Conservation (phyloP, 2,329 filamentous ascomycete species). For the Fusarium papillatum region DNA sequence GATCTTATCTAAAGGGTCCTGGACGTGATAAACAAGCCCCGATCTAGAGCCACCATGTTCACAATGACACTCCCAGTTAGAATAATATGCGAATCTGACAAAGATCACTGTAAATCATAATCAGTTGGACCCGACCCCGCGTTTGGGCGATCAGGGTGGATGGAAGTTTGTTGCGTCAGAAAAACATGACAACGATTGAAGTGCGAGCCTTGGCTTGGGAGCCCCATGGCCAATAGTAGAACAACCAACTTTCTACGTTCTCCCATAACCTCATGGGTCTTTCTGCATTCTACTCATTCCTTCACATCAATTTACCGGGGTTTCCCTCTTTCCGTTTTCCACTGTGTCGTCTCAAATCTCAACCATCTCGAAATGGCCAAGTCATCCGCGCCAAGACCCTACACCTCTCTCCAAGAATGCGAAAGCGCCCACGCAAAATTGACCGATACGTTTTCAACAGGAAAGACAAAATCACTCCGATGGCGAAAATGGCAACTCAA, state of each 20-base stretch:
- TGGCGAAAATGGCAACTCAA: constrained; percentile 58
- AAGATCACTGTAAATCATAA: not conserved
- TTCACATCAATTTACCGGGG: not conserved
- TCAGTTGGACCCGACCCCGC: not conserved
- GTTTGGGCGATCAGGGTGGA: not conserved
- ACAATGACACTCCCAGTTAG: not conserved
- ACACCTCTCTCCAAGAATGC: not conserved
- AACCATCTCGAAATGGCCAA: not conserved
- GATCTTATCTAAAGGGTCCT: not conserved
- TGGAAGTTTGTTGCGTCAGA: not conserved
- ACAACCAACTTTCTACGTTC: not conserved
- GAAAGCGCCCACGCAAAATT: not conserved
- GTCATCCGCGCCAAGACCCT: not conserved
- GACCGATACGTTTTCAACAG: constrained; percentile 15
- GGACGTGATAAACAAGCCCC: not conserved
- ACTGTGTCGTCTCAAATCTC: not conserved
- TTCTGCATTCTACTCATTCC: not conserved
- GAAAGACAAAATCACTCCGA: constrained; percentile 50
- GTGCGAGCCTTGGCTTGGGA: not conserved
- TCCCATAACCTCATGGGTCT: not conserved
- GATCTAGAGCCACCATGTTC: not conserved
- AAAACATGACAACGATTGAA: not conserved
- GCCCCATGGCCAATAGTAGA: not conserved
- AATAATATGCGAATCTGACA: not conserved
- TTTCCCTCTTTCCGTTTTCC: not conserved